These are phyloP conservation scores for Neurospora sp. DNA, from an alignment of 495 filamentous ascomycete genomes.

Conservation along the genomic window DNA sequence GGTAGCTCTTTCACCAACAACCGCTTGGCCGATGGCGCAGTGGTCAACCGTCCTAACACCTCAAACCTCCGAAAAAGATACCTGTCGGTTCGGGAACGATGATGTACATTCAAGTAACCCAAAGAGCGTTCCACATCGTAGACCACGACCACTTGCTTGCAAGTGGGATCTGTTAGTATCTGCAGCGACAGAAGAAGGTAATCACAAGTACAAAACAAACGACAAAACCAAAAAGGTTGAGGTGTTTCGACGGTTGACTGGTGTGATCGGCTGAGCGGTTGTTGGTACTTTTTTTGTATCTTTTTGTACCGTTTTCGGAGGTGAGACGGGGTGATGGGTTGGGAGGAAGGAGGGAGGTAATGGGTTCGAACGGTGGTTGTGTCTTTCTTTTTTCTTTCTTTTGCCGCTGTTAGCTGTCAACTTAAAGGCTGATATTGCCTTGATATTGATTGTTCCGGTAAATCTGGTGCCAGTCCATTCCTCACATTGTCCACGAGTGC, in stretches of 20 bases:
- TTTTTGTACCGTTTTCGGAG: not conserved
- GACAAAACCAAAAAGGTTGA: not conserved
- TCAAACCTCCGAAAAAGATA: not conserved
- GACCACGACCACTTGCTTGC: not conserved
- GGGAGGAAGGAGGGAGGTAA: not conserved
- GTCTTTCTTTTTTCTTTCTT: not conserved
- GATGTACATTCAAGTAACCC: not conserved
- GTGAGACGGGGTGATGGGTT: not conserved
- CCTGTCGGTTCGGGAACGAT: not conserved
- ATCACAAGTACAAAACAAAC: not conserved
- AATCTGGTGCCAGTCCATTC: not conserved
- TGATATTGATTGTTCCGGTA: not conserved
- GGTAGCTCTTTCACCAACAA: not conserved
- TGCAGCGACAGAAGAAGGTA: not conserved
- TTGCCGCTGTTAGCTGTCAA: not conserved
- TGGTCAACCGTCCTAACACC: not conserved
- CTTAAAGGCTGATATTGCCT: not conserved
- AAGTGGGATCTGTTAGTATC: not conserved
- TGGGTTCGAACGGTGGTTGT: not conserved
- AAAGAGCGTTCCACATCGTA: not conserved
- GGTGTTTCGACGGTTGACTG: not conserved
- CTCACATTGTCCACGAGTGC: not conserved
- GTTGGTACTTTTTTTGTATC: not conserved
- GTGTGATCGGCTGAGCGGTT: not conserved
- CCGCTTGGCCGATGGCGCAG: not conserved